Conservation (phyloP, 371 early-diverging fungal species). For the Mortierella sp. region DNA sequence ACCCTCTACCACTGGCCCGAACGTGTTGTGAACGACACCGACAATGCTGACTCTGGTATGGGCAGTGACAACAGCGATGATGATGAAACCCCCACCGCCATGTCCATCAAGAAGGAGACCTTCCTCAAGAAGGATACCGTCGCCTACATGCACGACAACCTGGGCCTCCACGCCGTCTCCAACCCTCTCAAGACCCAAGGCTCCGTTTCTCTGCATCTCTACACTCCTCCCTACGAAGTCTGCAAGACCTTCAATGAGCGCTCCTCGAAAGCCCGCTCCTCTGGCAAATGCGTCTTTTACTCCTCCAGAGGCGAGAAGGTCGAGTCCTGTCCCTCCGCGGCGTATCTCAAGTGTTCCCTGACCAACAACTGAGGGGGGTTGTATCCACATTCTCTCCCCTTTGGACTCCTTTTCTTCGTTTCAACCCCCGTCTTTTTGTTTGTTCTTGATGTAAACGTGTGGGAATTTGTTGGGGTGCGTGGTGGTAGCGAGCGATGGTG, state of each 20-base stretch:
- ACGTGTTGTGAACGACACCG: conserved; percentile 36
- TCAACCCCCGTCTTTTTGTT: conserved; percentile 5
- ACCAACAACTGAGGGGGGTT: conserved; percentile 27
- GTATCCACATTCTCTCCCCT: conserved; percentile 2
- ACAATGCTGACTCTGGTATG: conserved; percentile 47
- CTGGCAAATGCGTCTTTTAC: conserved; percentile 80
- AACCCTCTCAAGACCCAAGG: conserved; percentile 74
- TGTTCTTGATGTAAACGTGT: conserved; percentile 16
- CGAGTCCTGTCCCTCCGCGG: conserved; percentile 47
- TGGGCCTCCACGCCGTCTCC: conserved; percentile 90
- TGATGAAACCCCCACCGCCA: conserved; percentile 25
- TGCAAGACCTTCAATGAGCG: conserved; percentile 89
- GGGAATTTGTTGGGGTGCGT: conserved; percentile 10
- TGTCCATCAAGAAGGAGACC: conserved; percentile 63
- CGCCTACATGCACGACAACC: conserved; percentile 91
- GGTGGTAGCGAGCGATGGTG: not conserved
- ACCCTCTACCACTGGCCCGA: conserved; percentile 85
- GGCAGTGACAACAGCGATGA: conserved; percentile 47
- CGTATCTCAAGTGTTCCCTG: conserved; percentile 54
- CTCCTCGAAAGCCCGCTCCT: conserved; percentile 77
- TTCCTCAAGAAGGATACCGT: conserved; percentile 74
- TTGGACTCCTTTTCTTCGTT: not conserved
- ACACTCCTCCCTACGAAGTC: conserved; percentile 90
- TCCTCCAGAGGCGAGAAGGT: conserved; percentile 68
- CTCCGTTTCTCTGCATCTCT: conserved; percentile 92